A percentile compares a stretch with the other conserved stretches of the same genome.
phyloP scores from a whole-genome alignment of 73 alveolate species.

The Diophrys appendiculata region DNA sequence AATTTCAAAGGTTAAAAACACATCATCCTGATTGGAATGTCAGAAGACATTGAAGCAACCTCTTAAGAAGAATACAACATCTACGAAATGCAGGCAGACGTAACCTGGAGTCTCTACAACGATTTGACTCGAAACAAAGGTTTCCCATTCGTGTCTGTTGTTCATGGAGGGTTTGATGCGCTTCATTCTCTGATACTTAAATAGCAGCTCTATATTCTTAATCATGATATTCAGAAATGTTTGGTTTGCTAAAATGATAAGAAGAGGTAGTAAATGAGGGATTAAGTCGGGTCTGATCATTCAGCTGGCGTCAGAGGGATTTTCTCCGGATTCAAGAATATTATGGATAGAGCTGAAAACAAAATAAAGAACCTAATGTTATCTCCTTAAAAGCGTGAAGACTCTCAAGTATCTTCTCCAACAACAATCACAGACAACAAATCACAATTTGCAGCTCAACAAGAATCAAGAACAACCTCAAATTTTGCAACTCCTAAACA shows the following conservation, averaged over 20 bases:
- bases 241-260: neutral
- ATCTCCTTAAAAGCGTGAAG: neutral
- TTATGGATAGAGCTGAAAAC: neutral
- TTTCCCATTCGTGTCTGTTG: neutral
- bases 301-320: neutral
- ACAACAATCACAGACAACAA: too few relatives aligned
- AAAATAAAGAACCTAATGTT: neutral
- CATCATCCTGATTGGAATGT: neutral
- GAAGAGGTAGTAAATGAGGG: neutral
- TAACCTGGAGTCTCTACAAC: neutral
- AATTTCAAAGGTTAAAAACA: neutral
- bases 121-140: neutral
- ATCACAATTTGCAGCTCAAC: too few relatives aligned
- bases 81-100: neutral
- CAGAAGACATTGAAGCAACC: neutral
- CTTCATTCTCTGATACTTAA: neutral
- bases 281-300: neutral
- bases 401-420: too few relatives aligned
- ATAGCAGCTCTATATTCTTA: neutral
- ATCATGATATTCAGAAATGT: neutral
- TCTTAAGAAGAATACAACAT: neutral
- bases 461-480: too few relatives aligned
- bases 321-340: neutral
- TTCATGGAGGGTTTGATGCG: neutral
- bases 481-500: too few relatives aligned